These are phyloP conservation scores for Cicer yamashitae DNA, from an alignment of 306 rosid genomes.

Conservation along the genomic window DNA sequence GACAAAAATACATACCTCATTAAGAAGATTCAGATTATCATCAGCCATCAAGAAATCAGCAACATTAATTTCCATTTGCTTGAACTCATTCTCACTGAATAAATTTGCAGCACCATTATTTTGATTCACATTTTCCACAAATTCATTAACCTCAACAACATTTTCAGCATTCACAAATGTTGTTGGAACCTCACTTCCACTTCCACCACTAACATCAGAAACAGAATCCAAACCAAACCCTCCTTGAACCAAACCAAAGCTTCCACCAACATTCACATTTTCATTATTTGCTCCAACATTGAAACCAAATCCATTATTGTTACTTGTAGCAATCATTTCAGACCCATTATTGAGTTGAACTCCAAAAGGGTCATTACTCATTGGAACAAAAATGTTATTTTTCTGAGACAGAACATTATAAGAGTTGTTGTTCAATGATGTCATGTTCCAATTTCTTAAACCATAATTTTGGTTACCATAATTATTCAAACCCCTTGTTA, in stretches of 20 bases:
- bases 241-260: slow-evolving; percentile 28
- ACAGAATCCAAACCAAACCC: not conserved
- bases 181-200: not conserved
- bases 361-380: slow-evolving; percentile 3
- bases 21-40: not conserved
- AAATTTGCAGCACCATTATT: not conserved
- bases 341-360: slow-evolving; percentile 36
- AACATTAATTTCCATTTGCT: not conserved
- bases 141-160: not conserved
- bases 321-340: not conserved
- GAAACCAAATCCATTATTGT: slow-evolving; percentile 6
- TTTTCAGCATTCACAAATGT: slow-evolving; percentile 15
- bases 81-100: not conserved
- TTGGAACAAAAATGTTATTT: not conserved
- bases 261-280: slow-evolving; percentile 9
- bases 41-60: slow-evolving; percentile 17
- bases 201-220: not conserved
- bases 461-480: not conserved
- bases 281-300: not conserved
- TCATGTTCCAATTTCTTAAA: not conserved
- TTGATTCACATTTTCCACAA: not conserved
- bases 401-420: not conserved
- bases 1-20: slow-evolving; percentile 23
- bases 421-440: slow-evolving; percentile 1
- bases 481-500: not conserved